phyloP scores from a whole-genome alignment of 805 yeast species.

The Sungouiozyma intestinalis region DNA sequence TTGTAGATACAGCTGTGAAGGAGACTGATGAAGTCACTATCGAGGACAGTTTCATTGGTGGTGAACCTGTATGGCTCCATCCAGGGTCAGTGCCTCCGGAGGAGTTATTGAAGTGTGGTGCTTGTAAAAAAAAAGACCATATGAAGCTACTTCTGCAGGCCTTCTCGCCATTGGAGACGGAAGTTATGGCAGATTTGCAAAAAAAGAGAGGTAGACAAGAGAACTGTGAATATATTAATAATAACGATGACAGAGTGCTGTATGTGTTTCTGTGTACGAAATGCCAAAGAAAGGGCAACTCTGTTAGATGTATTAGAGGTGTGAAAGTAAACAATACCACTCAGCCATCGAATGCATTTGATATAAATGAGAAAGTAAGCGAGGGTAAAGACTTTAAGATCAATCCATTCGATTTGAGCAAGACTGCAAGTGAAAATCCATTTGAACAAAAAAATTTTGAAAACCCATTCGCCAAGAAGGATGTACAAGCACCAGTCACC shows the following conservation, averaged over 20 bases:
- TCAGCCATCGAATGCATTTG: conserved; percentile 36
- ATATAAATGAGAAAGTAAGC: conserved; percentile 32
- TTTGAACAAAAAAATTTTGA: conserved; percentile 30
- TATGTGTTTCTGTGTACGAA: conserved; percentile 70
- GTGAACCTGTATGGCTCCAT: conserved; percentile 63
- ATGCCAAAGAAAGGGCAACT: conserved; percentile 64
- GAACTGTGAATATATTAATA: conserved; percentile 25
- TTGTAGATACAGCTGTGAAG: conserved; percentile 49
- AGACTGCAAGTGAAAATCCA: conserved; percentile 10
- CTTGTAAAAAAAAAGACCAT: conserved; percentile 39
- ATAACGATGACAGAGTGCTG: conserved; percentile 67
- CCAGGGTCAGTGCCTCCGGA: conserved; percentile 46
- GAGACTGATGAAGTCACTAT: conserved; percentile 35
- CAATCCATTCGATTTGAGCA: conserved; percentile 23
- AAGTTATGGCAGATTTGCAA: conserved; percentile 18
- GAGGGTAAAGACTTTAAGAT: conserved; percentile 33
- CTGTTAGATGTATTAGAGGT: conserved; percentile 70
- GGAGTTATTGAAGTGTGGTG: conserved; percentile 48
- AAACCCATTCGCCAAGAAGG: conserved; percentile 15
- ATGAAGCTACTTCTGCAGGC: conserved; percentile 72
- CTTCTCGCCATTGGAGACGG: conserved; percentile 58
- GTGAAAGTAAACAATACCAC: conserved; percentile 47
- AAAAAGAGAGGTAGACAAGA: conserved; percentile 4
- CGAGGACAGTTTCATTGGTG: conserved; percentile 77
- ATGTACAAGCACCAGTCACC: neutral